Conservation (phyloP, 768 basidiomycete genomes). For the Phanerochaete carnosa region DNA sequence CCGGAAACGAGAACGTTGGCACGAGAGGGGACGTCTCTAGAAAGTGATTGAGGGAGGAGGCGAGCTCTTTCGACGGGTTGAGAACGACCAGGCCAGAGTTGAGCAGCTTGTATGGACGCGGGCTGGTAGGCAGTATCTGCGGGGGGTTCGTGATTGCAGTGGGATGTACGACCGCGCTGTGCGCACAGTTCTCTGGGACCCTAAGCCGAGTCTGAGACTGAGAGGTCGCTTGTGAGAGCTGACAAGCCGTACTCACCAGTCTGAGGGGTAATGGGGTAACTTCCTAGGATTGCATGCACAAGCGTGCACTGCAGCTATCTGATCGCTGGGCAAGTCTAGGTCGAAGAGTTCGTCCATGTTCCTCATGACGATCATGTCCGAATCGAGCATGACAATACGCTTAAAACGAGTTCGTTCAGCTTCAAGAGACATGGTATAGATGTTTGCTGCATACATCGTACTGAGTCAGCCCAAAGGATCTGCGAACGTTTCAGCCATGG, state of each 20-base stretch:
- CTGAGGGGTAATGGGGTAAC: constrained; percentile 79
- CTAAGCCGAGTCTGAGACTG: constrained; percentile 37
- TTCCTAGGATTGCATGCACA: constrained; percentile 94
- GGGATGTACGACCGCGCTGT: constrained; percentile 51
- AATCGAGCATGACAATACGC: constrained; percentile 80
- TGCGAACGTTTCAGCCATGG: constrained; percentile 8
- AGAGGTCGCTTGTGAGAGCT: neutral
- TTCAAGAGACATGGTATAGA: neutral
- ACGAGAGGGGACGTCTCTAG: constrained; percentile 56
- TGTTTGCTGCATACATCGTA: constrained; percentile 49
- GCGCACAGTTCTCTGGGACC: constrained; percentile 90
- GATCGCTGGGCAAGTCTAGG: constrained; percentile 51
- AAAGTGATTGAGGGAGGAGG: constrained; percentile 50
- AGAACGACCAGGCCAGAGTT: constrained; percentile 91
- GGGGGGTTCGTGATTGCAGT: constrained; percentile 45
- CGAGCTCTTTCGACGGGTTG: constrained; percentile 60
- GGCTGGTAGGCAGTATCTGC: constrained; percentile 39
- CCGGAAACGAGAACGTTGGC: constrained; percentile 68
- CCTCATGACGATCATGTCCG: constrained; percentile 79
- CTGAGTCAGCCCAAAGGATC: constrained; percentile 64
- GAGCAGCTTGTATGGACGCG: constrained; percentile 76
- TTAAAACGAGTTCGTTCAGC: constrained; percentile 25
- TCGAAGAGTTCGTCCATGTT: constrained; percentile 81
- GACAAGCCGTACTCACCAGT: constrained; percentile 55
- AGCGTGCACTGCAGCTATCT: constrained; percentile 86